These are phyloP conservation scores for Ganoderma lingzhi DNA, from an alignment of 1,284 basidiomycete genomes.

Conservation along the genomic window DNA sequence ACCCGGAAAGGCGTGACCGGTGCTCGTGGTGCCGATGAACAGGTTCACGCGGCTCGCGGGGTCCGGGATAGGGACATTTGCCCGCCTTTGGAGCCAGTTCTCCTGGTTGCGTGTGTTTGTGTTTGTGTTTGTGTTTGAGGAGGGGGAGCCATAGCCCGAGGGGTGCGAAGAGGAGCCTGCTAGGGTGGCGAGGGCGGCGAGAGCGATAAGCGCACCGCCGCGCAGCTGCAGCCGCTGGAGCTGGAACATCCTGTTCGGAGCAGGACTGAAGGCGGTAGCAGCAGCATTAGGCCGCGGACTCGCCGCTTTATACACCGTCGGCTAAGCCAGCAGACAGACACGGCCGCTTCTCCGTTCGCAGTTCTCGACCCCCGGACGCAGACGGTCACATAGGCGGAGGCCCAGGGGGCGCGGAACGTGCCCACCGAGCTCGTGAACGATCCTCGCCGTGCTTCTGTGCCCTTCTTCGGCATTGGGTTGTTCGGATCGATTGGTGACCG, in stretches of 20 bases:
- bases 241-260: background rate
- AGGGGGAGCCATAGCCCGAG: background rate
- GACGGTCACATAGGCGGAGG: background rate
- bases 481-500: background rate
- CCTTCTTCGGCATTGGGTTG: background rate
- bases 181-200: slow-evolving; percentile 11
- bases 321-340: background rate
- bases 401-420: background rate
- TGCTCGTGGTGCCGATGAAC: slow-evolving; percentile 66
- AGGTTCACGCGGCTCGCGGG: slow-evolving; percentile 53
- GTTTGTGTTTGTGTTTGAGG: too few relatives aligned
- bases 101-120: background rate
- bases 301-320: background rate
- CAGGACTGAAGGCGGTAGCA: background rate
- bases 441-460: slow-evolving; percentile 7
- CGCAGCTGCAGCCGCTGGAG: background rate
- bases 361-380: background rate
- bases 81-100: slow-evolving; percentile 10
- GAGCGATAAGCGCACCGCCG: slow-evolving; percentile 14
- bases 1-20: slow-evolving; percentile 72
- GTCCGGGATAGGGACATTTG: slow-evolving; percentile 29
- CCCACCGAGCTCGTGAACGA: slow-evolving; percentile 3
- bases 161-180: background rate
- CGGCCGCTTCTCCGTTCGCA: background rate
- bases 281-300: background rate